phyloP scores from a whole-genome alignment of 2,329 filamentous ascomycete species.

The Fragosphaeria purpurea region DNA sequence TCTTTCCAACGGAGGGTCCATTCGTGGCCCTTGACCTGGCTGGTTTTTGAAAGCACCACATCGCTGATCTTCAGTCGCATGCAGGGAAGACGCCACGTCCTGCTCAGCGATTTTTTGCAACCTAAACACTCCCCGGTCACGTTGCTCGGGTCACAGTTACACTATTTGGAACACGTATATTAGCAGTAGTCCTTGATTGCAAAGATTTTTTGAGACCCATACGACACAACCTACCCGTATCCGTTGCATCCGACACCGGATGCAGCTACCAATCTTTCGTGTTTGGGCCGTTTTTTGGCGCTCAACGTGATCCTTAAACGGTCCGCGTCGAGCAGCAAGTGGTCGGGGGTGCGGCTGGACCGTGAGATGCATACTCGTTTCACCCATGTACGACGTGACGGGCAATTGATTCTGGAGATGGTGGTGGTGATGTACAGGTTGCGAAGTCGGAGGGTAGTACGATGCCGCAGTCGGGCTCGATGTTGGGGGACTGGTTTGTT shows the following conservation, averaged over 20 bases:
- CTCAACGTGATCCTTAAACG: conserved; percentile 42
- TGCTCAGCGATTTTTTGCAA: conserved; percentile 42
- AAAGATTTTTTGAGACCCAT: too few species aligned
- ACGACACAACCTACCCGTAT: conserved; percentile 39
- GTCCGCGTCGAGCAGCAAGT: conserved; percentile 35
- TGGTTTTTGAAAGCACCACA: conserved; percentile 47
- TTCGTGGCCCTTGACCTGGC: conserved; percentile 46
- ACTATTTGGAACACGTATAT: conserved; percentile 26
- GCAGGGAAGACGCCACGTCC: conserved; percentile 44
- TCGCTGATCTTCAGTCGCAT: conserved; percentile 52
- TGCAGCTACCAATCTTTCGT: conserved; percentile 47
- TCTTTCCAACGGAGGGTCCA: conserved; percentile 51
- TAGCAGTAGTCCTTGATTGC: too few species aligned
- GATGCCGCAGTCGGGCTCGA: too few species aligned
- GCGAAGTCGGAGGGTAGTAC: not conserved
- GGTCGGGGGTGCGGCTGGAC: conserved; percentile 19
- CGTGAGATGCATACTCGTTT: conserved; percentile 22
- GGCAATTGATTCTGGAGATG: not conserved
- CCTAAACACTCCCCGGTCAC: conserved; percentile 39
- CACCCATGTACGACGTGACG: not conserved
- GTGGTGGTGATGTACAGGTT: not conserved
- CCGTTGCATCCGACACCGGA: conserved; percentile 51
- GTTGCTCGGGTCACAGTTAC: conserved; percentile 38
- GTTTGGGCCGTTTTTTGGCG: conserved; percentile 47
- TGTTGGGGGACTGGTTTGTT: not conserved